Conservation (phyloP, 2,329 filamentous ascomycete genomes). For the Paecilomyces variotii region DNA sequence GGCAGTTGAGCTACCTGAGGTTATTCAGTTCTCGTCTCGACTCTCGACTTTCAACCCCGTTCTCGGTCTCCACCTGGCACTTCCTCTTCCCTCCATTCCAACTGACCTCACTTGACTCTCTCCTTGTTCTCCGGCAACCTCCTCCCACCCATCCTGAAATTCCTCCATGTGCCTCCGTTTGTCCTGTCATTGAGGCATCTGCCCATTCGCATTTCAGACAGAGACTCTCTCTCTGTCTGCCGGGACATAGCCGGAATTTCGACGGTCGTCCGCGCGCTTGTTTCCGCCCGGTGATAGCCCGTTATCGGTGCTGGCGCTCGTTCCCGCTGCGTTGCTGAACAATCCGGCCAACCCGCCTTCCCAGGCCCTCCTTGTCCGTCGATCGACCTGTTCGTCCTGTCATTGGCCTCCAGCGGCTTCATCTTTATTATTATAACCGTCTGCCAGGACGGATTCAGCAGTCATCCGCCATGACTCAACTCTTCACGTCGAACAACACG, state of each 20-base stretch:
- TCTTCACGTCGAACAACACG: conserved; percentile 31
- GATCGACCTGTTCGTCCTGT: conserved; percentile 5
- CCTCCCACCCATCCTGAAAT: not conserved
- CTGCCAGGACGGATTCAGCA: not conserved
- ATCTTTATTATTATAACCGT: not conserved
- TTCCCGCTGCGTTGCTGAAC: not conserved
- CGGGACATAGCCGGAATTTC: not conserved
- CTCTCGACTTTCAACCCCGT: conserved; percentile 1
- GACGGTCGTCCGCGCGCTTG: not conserved
- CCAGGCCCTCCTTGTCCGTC: conserved; percentile 5
- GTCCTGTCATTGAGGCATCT: conserved; percentile 11
- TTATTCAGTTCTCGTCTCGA: not conserved
- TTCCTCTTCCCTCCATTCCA: conserved; percentile 7
- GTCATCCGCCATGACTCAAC: conserved; percentile 32
- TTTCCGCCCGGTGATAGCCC: not conserved
- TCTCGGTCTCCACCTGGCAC: conserved; percentile 1
- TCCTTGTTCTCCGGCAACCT: not conserved
- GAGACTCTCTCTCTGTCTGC: not conserved
- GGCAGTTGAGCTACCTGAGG: not conserved
- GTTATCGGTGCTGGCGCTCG: not conserved
- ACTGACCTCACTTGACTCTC: conserved; percentile 1
- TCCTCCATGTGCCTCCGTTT: conserved; percentile 7
- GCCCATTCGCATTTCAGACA: not conserved
- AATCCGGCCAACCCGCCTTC: conserved; percentile 4
- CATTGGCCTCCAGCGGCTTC: not conserved